phyloP scores from a whole-genome alignment of 257 asterid genomes.

The Eucommia ulmoides region DNA sequence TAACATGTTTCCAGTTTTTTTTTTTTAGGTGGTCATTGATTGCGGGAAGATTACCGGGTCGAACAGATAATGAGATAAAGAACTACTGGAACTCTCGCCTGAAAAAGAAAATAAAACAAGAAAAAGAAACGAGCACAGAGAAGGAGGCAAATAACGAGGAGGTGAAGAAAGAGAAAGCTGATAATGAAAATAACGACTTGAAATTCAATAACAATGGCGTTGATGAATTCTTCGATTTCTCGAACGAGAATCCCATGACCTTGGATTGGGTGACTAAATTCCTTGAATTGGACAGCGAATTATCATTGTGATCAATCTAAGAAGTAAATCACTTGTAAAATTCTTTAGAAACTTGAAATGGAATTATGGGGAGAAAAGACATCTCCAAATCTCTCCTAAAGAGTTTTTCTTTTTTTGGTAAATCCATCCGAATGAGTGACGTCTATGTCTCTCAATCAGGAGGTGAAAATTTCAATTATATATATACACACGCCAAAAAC shows the following conservation, averaged over 20 bases:
- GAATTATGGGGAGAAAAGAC: too few relatives aligned
- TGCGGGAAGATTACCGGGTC: constrained; percentile 34
- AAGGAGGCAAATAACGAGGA: constrained; percentile 3
- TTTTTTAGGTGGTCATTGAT: constrained; percentile 26
- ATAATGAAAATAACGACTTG: constrained; percentile 9
- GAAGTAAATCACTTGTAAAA: too few relatives aligned
- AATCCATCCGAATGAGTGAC: too few relatives aligned
- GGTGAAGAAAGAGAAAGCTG: constrained; percentile 8
- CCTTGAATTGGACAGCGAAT: too few relatives aligned
- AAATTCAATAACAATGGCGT: constrained; percentile 9
- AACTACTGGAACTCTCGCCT: constrained; percentile 30
- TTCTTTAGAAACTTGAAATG: too few relatives aligned
- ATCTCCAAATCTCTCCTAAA: too few relatives aligned
- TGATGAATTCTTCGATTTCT: constrained; percentile 49
- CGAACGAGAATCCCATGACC: constrained; percentile 49
- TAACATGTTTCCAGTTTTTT: not conserved
- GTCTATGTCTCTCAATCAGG: too few relatives aligned
- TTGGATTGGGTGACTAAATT: too few relatives aligned
- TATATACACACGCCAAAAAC: too few relatives aligned
- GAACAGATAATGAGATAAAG: constrained; percentile 44
- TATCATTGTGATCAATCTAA: too few relatives aligned
- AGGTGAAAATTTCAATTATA: too few relatives aligned
- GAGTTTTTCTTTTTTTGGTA: too few relatives aligned
- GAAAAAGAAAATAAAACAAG: constrained; percentile 22
- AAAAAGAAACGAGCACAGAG: constrained; percentile 15